Evolutionary conservation across 495 filamentous ascomycete species (phyloP), one percentile per base, ranked within the genome.

Genomic region (Aspergillus bridgeri): DNA sequence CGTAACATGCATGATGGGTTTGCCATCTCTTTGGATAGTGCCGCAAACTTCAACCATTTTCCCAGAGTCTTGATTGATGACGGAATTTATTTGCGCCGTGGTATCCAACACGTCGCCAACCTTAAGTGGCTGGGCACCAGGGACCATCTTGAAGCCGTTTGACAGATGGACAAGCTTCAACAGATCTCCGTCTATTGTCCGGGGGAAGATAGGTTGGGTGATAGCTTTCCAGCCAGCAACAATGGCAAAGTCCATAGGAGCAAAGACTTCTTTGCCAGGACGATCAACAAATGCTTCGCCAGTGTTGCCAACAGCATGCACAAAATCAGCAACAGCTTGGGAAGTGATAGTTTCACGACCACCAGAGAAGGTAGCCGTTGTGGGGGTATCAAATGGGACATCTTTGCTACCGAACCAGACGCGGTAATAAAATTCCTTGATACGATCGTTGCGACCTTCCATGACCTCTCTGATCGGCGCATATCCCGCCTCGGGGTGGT

Each of bases 1-100:
- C 15, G 91, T 96, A 17, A 98, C 94, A 67, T 98, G 91, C 95
- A 98, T 98, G 58, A 98, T 91, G n/a, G 90, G 80, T 62, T 88
- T 66, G 51, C 91, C 89, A 44, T 95, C 85, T 20, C 95, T 85
- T 53, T 84, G 88, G 65, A 98, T 96, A 6, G 94, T 98, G 57
- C 94, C 94, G 67, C 92, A 96, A 20, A 99, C 92, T 73, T 98
- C 95, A 8, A 99, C 94, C 91, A 98, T 96, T 82, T 99, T 99
- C 50, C 94, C 94, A 44, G 94, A 93, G 33, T 96, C 92, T 66
- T 97, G 91, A 73, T 98, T 98, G 80, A 99, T 88, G 56, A 99
- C 92, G 19, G 94, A 91, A 65, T 98, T 97, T 76, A 98, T 90
- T 71, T 93, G 91, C 52, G 94, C 95, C 50, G 90, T 96, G 0